Evolutionary conservation across 805 yeast species (phyloP).

Genomic region (Monosporozyma siamensis): DNA sequence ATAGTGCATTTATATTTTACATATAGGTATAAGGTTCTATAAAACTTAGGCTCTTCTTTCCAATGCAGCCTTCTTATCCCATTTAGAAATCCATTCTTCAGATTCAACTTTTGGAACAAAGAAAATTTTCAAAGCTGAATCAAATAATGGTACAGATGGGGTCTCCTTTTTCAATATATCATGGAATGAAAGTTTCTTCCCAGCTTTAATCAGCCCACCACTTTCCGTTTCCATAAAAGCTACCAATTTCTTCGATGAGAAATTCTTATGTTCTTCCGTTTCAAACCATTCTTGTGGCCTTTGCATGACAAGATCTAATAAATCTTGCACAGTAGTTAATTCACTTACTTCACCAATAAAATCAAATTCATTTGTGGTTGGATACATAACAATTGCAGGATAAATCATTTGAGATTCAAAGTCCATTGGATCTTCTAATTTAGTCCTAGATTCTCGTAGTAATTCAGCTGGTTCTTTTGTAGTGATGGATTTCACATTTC

Average conservation of each 20-base stretch:
- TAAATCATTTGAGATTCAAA: conserved; percentile 69
- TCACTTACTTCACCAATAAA: conserved; percentile 70
- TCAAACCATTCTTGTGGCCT: conserved; percentile 65
- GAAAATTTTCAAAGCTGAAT: conserved; percentile 59
- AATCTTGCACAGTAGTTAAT: conserved; percentile 52
- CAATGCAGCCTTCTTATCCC: conserved; percentile 57
- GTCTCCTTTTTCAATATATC: conserved; percentile 51
- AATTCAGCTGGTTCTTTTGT: conserved; percentile 49
- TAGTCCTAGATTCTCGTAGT: conserved; percentile 43
- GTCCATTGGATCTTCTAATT: conserved; percentile 56
- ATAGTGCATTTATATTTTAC: no score
- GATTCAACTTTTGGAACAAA: conserved; percentile 69
- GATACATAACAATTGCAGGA: conserved; percentile 75
- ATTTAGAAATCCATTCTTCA: conserved; percentile 51
- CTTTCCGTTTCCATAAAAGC: conserved; percentile 72
- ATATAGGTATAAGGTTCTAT: not conserved
- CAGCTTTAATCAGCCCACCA: conserved; percentile 82
- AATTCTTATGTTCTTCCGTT: conserved; percentile 48
- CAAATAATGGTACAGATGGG: conserved; percentile 71
- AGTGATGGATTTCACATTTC: conserved; percentile 45
- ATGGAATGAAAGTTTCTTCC: conserved; percentile 61
- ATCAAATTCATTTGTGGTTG: conserved; percentile 78
- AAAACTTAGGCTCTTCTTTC: conserved; percentile 32
- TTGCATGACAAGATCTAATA: conserved; percentile 50
- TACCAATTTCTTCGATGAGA: conserved; percentile 49